Percentiles rank a stretch among this genome's conserved stretches.
phyloP scores from a whole-genome alignment of 2,329 filamentous ascomycete genomes.

The Trichoderma polysporum region DNA sequence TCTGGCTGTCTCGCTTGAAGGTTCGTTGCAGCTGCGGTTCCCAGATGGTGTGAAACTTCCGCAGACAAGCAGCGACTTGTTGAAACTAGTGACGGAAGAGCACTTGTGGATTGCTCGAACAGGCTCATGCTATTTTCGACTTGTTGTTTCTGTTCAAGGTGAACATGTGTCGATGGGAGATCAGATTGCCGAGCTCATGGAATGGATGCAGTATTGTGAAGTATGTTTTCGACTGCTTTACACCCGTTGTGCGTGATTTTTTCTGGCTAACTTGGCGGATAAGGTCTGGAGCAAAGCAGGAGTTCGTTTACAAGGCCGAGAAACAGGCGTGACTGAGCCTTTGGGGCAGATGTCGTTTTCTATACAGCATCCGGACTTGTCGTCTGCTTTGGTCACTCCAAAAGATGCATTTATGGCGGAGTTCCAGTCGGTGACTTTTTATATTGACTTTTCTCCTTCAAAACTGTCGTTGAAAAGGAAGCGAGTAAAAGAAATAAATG shows the following conservation, averaged over 20 bases:
- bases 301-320: conserved; percentile 30
- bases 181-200: conserved; percentile 21
- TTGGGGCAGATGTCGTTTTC: conserved; percentile 33
- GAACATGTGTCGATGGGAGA: conserved; percentile 21
- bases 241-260: too few species aligned
- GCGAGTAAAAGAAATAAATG: not conserved
- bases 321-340: conserved; percentile 2
- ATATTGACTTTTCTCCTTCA: conserved; percentile 26
- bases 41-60: conserved; percentile 22
- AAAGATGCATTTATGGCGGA: conserved; percentile 27
- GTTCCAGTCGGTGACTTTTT: conserved; percentile 31
- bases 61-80: conserved; percentile 28
- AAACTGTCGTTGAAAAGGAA: not conserved
- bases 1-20: conserved; percentile 28
- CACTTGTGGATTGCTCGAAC: conserved; percentile 37
- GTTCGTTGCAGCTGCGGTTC: conserved; percentile 31
- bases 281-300: conserved; percentile 37
- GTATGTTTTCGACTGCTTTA: conserved; percentile 24
- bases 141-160: conserved; percentile 29
- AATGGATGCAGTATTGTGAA: conserved; percentile 29
- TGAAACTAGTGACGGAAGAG: conserved; percentile 23
- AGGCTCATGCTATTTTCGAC: conserved; percentile 32
- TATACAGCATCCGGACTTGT: conserved; percentile 38
- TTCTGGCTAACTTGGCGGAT: not conserved
- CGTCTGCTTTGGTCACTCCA: conserved; percentile 34